phyloP scores from a whole-genome alignment of 345 rosid species.

The Pistacia vera region DNA sequence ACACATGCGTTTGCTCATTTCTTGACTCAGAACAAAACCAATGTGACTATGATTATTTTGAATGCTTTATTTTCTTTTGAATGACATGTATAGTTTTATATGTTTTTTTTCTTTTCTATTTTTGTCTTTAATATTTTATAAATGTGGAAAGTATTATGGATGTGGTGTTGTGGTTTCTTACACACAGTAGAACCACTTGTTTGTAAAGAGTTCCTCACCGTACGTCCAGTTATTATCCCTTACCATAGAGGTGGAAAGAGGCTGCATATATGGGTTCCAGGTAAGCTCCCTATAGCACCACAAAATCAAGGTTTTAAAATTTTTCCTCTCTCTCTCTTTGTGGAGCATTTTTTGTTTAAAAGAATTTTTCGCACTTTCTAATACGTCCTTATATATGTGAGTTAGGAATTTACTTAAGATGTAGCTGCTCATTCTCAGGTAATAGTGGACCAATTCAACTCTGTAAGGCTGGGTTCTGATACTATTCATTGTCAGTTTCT shows the following conservation, averaged over 20 bases:
- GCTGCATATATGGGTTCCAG: constrained; percentile 90
- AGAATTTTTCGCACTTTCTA: not conserved
- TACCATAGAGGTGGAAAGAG: constrained; percentile 97
- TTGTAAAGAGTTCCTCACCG: constrained; percentile 68
- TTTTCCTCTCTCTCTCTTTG: not conserved
- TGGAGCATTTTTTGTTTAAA: not conserved
- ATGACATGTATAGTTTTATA: not conserved
- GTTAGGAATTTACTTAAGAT: constrained; percentile 83
- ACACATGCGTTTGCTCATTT: not conserved
- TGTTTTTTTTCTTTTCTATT: not conserved
- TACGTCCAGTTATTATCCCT: constrained; percentile 87
- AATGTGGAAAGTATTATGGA: not conserved
- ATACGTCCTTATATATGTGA: constrained; percentile 12
- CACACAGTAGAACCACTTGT: constrained; percentile 96
- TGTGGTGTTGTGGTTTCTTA: constrained; percentile 16
- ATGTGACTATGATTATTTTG: not conserved
- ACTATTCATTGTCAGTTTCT: constrained; percentile 13
- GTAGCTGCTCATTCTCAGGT: constrained; percentile 76
- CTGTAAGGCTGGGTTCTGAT: constrained; percentile 52
- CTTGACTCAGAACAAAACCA: not conserved
- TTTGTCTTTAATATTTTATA: not conserved
- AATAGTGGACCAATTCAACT: constrained; percentile 54
- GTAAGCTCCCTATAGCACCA: constrained; percentile 34
- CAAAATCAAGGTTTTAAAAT: not conserved
- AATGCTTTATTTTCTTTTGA: not conserved